Base-by-base conservation (phyloP, 257 asterid species). In the Avicennia marina region DNA sequence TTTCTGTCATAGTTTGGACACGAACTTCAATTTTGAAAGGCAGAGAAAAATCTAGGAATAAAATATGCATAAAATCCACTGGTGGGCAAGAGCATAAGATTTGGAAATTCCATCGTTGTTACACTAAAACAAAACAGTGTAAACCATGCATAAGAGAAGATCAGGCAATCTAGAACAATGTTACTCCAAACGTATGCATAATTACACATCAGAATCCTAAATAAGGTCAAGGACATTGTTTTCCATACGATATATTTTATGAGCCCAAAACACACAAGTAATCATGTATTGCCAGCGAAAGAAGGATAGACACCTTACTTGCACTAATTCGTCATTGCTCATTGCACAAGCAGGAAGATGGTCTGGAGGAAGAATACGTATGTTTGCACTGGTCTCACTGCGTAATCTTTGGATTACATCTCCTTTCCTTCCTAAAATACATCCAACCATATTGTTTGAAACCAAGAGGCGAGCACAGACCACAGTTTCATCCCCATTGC, bases 351-450 rank as follows among this genome's bases (percentile, higher is more conserved):
- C 63, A 48, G 94, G 82, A 59, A 84, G 84, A 70, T 72, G 75
- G 16, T 85, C 95, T 13, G 86, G 75, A 16, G 93, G 76, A 56
- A 75, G 84, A 70, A 88, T 75, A 29, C 90, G 93, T 65, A 88
- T 82, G 75, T 72, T 81, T 66, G 94, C 96, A 74, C 93, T 84
- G 58, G 89, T 85, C 72, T 82, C 86, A 38, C 78, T 78, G 41
- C 95, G 84, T 72, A 82, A 75, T 75, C 85, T 78, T 76, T 82
- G 95, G 66, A 87, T 88, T 69, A 88, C 93, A 57, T 88, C 95
- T 31, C 96, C 88, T 63, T 85, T 85, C 73, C 74, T 80, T 32
- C 96, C 95, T 62, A 88, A 60, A 53, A 88, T 72, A 53, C 95
- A 84, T 57, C 96, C 96, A 55, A 82, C 85, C 67, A 71, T 40